phyloP scores from a whole-genome alignment of 495 filamentous ascomycete species.

The Neurospora sp. region DNA sequence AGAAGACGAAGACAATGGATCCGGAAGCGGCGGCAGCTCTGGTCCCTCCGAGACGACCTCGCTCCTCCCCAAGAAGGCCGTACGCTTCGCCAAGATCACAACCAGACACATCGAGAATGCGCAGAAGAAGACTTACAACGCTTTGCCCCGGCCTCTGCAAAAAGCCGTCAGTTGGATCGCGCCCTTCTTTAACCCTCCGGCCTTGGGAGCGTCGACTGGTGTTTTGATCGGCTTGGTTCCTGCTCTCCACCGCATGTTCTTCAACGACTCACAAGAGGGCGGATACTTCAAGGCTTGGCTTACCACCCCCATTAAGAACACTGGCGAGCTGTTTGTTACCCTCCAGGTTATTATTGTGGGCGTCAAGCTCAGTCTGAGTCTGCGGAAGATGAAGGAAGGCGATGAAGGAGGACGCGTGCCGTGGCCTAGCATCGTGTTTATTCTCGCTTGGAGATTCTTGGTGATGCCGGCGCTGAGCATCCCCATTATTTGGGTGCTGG shows the following conservation, averaged over 20 bases:
- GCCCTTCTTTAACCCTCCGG: constrained; percentile 52
- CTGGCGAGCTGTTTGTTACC: constrained; percentile 60
- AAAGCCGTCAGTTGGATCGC: constrained; percentile 34
- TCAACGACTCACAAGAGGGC: constrained; percentile 50
- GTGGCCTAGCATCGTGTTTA: constrained; percentile 38
- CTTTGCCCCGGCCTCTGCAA: constrained; percentile 26
- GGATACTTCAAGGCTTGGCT: constrained; percentile 65
- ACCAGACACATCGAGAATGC: constrained; percentile 14
- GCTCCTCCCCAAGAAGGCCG: constrained; percentile 10
- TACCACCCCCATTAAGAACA: constrained; percentile 52
- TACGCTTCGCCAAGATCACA: constrained; percentile 1
- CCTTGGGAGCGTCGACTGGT: constrained; percentile 55
- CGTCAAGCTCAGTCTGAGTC: constrained; percentile 47
- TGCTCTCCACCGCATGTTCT: constrained; percentile 54
- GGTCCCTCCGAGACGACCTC: constrained; percentile 12
- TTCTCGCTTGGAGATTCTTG: constrained; percentile 32
- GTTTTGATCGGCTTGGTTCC: constrained; percentile 53
- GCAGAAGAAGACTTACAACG: constrained; percentile 25
- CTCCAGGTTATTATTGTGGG: constrained; percentile 68
- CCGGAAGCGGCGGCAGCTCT: not conserved
- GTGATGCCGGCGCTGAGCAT: constrained; percentile 38
- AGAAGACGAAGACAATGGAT: not conserved
- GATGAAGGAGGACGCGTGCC: constrained; percentile 30
- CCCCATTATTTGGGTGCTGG: constrained; percentile 50
- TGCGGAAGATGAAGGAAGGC: constrained; percentile 43